A percentile compares a stretch with the other conserved stretches of the same genome.
These are phyloP conservation scores for Flaveria linearis DNA, from an alignment of 129 eudicot genomes.

Conservation along the genomic window DNA sequence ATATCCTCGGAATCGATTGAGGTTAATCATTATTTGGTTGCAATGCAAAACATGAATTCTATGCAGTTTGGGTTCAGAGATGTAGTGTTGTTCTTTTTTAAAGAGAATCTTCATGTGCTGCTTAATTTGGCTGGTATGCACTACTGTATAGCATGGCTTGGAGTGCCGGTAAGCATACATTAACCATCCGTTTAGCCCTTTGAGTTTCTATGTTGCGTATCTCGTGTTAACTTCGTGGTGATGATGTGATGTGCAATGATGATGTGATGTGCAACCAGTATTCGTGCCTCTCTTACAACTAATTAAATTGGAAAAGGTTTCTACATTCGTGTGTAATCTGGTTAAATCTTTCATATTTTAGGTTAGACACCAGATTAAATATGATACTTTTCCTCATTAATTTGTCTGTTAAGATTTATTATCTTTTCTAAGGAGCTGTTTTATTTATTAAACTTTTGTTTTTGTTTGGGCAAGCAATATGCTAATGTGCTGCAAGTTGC, in stretches of 20 bases:
- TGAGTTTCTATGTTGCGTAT: neutral
- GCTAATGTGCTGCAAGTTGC: too few species aligned
- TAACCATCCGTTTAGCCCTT: neutral
- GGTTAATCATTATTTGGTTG: conserved; percentile 70
- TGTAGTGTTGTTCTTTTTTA: conserved; percentile 71
- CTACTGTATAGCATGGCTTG: conserved; percentile 78
- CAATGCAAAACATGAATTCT: conserved; percentile 58
- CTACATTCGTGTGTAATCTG: neutral
- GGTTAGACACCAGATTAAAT: too few species aligned
- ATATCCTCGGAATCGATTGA: conserved; percentile 63
- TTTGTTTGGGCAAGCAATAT: too few species aligned
- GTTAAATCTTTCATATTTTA: neutral
- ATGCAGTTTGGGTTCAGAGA: conserved; percentile 78
- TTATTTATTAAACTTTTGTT: too few species aligned
- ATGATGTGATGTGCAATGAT: too few species aligned
- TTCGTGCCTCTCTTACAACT: conserved; percentile 2
- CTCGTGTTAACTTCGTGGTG: neutral
- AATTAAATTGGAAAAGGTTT: neutral
- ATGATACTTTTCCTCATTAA: too few species aligned
- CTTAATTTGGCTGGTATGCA: conserved; percentile 90
- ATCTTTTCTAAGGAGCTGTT: too few species aligned
- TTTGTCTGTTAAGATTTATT: too few species aligned
- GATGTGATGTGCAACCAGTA: neutral
- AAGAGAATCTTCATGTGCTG: conserved; percentile 57
- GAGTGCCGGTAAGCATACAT: conserved; percentile 59